phyloP scores from a whole-genome alignment of 2,329 filamentous ascomycete species.

The Exophiala sp. region DNA sequence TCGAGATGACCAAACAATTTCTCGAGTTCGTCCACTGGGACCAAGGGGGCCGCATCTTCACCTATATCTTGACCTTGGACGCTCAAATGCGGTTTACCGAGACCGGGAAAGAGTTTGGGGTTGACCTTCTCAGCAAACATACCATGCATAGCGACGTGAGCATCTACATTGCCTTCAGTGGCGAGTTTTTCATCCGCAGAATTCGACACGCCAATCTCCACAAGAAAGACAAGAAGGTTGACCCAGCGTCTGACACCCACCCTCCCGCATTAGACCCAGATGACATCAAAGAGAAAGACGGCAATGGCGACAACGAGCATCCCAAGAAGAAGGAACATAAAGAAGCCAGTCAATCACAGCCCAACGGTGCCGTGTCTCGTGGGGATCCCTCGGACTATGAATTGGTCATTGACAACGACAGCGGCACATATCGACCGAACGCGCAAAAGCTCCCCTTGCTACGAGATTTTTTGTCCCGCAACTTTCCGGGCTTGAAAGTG shows the following conservation, averaged over 20 bases:
- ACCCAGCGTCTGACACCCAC: constrained; percentile 42
- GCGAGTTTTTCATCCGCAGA: constrained; percentile 84
- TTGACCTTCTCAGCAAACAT: constrained; percentile 89
- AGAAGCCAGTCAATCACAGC: not conserved
- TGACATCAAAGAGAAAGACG: constrained; percentile 28
- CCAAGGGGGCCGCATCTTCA: constrained; percentile 79
- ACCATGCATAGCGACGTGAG: constrained; percentile 94
- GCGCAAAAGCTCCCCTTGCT: constrained; percentile 67
- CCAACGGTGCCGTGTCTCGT: not conserved
- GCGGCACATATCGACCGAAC: constrained; percentile 86
- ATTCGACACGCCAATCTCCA: constrained; percentile 47
- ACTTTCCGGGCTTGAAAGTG: constrained; percentile 72
- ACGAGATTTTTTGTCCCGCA: constrained; percentile 61
- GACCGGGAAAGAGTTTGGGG: constrained; percentile 90
- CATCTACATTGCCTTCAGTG: constrained; percentile 84
- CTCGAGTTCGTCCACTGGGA: constrained; percentile 82
- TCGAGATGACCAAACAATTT: constrained; percentile 70
- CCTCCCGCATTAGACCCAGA: constrained; percentile 41
- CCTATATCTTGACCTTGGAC: constrained; percentile 85
- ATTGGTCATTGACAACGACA: constrained; percentile 90
- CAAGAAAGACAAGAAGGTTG: constrained; percentile 22
- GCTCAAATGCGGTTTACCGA: constrained; percentile 85
- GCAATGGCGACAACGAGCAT: constrained; percentile 18
- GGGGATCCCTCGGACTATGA: constrained; percentile 63
- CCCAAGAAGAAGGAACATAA: constrained; percentile 1